phyloP scores from a whole-genome alignment of 2,329 filamentous ascomycete genomes.

The Lachnellula subtilissima region DNA sequence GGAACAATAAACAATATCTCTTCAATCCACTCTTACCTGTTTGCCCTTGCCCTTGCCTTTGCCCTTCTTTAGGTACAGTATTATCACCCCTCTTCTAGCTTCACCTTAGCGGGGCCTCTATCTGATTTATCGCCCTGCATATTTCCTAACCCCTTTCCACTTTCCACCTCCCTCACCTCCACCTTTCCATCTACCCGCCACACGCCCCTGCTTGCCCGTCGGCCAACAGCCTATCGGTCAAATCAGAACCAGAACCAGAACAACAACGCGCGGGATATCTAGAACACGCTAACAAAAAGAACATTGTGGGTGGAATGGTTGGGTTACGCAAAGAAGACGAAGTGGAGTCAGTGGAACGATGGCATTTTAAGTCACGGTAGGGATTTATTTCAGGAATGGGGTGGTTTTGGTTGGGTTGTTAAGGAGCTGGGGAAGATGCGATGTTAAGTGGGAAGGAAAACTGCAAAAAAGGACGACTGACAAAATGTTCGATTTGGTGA shows the following conservation, averaged over 20 bases:
- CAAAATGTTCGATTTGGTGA: constrained; percentile 34
- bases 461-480: neutral
- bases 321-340: too few relatives aligned
- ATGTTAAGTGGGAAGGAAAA: neutral
- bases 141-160: neutral
- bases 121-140: neutral
- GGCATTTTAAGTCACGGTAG: neutral
- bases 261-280: too few relatives aligned
- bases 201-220: constrained; percentile 6
- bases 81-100: neutral
- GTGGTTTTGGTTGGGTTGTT: neutral
- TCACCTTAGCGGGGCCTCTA: too few relatives aligned
- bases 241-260: neutral
- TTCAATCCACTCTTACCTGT: too few relatives aligned
- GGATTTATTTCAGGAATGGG: neutral
- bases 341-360: neutral
- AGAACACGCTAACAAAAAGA: too few relatives aligned
- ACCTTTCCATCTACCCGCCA: neutral
- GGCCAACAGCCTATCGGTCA: constrained; percentile 2
- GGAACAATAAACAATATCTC: too few relatives aligned
- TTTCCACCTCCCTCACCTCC: neutral
- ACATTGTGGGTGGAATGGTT: too few relatives aligned
- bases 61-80: neutral
- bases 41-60: neutral
- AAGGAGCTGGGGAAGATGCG: neutral